These are phyloP conservation scores for Vitis hybrid DNA, from an alignment of 177 flowering plant species.

Conservation along the genomic window DNA sequence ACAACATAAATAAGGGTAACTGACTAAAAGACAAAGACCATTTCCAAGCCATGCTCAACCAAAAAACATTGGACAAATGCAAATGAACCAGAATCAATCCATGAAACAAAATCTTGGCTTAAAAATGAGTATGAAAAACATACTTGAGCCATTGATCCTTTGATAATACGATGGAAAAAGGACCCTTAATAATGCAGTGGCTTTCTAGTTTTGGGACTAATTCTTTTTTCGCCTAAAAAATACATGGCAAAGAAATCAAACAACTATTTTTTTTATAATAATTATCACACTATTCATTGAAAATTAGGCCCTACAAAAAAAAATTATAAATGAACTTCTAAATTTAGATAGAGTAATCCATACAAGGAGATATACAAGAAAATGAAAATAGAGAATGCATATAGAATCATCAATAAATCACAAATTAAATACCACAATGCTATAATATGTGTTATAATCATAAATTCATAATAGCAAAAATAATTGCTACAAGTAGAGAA, in stretches of 20 bases:
- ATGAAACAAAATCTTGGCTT: background rate
- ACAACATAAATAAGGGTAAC: conserved; percentile 82
- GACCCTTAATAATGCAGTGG: conserved; percentile 81
- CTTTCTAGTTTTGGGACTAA: conserved; percentile 53
- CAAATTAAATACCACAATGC: too few relatives aligned
- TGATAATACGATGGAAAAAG: conserved; percentile 66
- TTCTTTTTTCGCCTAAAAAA: conserved; percentile 69
- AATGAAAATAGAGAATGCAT: too few relatives aligned
- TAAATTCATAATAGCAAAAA: too few relatives aligned
- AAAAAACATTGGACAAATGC: conserved; percentile 26
- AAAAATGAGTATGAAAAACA: conserved; percentile 22
- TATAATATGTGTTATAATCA: too few relatives aligned
- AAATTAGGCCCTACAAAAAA: background rate
- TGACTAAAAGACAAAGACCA: conserved; percentile 57
- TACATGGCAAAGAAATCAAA: conserved; percentile 1
- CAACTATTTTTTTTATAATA: background rate
- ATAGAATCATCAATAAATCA: too few relatives aligned
- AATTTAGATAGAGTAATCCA: too few relatives aligned
- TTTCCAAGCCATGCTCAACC: conserved; percentile 41
- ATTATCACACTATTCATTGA: background rate
- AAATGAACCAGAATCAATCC: conserved; percentile 9
- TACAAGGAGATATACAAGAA: too few relatives aligned
- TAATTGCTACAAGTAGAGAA: too few relatives aligned
- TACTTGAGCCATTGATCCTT: conserved; percentile 79
- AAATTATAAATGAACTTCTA: background rate